Percentiles rank a stretch among this genome's conserved stretches.
Evolutionary conservation across 345 rosid species (phyloP).

Genomic region (Litchi chinensis): DNA sequence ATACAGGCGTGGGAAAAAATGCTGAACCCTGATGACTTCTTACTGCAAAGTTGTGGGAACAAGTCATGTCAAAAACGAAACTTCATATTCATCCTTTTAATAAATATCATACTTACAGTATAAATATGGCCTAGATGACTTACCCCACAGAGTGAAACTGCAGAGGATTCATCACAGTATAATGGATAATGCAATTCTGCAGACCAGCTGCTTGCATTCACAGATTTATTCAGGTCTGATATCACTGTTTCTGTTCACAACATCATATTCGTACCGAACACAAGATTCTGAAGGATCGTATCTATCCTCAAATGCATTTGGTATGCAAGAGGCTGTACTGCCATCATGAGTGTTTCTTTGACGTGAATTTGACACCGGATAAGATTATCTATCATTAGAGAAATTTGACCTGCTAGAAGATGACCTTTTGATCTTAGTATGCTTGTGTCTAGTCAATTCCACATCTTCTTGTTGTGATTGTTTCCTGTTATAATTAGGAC

Average conservation of each 20-base stretch:
- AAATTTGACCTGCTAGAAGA: constrained; percentile 35
- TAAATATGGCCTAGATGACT: constrained; percentile 14
- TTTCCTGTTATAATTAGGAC: constrained; percentile 29
- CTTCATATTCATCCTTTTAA: constrained; percentile 18
- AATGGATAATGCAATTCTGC: constrained; percentile 12
- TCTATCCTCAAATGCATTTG: constrained; percentile 69
- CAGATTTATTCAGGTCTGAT: constrained; percentile 19
- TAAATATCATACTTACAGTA: constrained; percentile 18
- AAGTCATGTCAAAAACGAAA: constrained; percentile 33
- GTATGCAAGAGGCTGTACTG: constrained; percentile 25
- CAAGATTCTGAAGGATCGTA: constrained; percentile 65
- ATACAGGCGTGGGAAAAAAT: constrained; percentile 64
- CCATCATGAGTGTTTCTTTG: constrained; percentile 28
- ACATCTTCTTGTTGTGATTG: constrained; percentile 38
- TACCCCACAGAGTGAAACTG: constrained; percentile 29
- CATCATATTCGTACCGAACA: constrained; percentile 36
- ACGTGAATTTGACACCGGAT: constrained; percentile 24
- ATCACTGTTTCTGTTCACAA: constrained; percentile 7
- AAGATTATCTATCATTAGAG: constrained; percentile 32
- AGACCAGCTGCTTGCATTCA: constrained; percentile 24
- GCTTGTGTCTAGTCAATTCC: constrained; percentile 33
- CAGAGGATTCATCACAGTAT: constrained; percentile 3
- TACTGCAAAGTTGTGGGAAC: constrained; percentile 62
- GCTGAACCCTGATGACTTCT: constrained; percentile 63
- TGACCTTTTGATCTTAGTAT: constrained; percentile 36